Base-by-base conservation (phyloP, 176 grass and related monocot species). In the Rhynchospora breviuscula region DNA sequence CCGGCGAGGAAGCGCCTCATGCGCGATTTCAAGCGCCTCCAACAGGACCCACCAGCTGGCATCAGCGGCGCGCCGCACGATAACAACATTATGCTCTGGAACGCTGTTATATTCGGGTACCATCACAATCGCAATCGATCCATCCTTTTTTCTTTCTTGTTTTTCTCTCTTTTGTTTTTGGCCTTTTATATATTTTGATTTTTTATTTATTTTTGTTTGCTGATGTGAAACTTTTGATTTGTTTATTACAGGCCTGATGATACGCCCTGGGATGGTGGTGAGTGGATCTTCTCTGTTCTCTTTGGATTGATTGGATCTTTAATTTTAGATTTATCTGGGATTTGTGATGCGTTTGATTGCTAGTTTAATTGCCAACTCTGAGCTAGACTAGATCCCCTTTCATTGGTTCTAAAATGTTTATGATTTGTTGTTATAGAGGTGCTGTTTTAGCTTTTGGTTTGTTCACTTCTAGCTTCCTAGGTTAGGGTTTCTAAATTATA, bases 41-140 rank as follows among this genome's bases (percentile, higher is more conserved):
- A 98, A 91, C 90, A 98, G 81, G 95, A 98, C 78, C 95, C 95
- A 46, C 95, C 92, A 31, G 92, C 95, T 9, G 95, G 95, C 57
- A 93, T 98, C 89, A 98, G 92, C 79, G 95, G 90, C 79, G 92
- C 92, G 66, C 95, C 95, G 21, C 91, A 95, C 57, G 95, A 98
- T 69, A 98, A 93, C 89, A 94, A 98, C 86, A 98, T 98, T 84
- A 98, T 93, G 92, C 90, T 94, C 3, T 98, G 95, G 95, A 98
- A 98, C 89, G 95, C 95, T 66, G 92, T 98, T 78, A 98, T 98
- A 78, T 98, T 98, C 72, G 92, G 95, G 94, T 97, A 52, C 80
- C 56, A n/a, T 3, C 15, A 22, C 7, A 11, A 58, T 68, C 40
- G 0, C 7, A 10, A 58, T 68, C 40, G 0, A 23, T 60, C 45